Conservation (phyloP, 495 filamentous ascomycete genomes). For the Aspergillus steynii region DNA sequence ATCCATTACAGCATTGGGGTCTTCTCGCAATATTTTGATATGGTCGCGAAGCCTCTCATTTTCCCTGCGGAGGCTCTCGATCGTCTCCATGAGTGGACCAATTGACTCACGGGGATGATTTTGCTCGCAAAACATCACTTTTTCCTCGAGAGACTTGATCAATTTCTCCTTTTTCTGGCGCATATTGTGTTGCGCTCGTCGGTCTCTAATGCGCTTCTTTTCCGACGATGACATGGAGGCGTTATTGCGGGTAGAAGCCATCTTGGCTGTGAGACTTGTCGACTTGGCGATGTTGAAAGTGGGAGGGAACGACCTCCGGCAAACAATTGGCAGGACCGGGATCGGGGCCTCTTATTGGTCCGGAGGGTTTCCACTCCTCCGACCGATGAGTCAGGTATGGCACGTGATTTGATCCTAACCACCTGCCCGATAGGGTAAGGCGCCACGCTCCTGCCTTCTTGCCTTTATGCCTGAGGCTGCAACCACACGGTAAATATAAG, state of each 20-base stretch:
- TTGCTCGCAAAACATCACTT: conserved; percentile 13
- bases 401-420: no score
- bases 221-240: neutral
- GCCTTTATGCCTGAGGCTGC: no score
- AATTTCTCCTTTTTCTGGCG: conserved; percentile 7
- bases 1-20: neutral
- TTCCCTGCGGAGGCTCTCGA: conserved; percentile 2
- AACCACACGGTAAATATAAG: no score
- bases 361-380: no score
- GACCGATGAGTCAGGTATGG: no score
- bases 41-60: conserved; percentile 9
- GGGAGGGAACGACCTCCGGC: no score
- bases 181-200: conserved; percentile 10
- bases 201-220: conserved; percentile 17
- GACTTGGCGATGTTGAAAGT: no score
- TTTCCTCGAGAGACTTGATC: conserved; percentile 9
- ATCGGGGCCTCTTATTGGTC: no score
- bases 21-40: neutral
- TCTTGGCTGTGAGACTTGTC: neutral
- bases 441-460: no score
- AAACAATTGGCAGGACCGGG: no score
- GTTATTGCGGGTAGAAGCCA: neutral
- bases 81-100: neutral
- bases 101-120: conserved; percentile 1
- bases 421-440: no score